Percentiles rank a stretch among this genome's conserved stretches.
These are phyloP conservation scores for Mycosarcoma maydis DNA, from an alignment of 1,284 basidiomycete genomes.

Conservation along the genomic window DNA sequence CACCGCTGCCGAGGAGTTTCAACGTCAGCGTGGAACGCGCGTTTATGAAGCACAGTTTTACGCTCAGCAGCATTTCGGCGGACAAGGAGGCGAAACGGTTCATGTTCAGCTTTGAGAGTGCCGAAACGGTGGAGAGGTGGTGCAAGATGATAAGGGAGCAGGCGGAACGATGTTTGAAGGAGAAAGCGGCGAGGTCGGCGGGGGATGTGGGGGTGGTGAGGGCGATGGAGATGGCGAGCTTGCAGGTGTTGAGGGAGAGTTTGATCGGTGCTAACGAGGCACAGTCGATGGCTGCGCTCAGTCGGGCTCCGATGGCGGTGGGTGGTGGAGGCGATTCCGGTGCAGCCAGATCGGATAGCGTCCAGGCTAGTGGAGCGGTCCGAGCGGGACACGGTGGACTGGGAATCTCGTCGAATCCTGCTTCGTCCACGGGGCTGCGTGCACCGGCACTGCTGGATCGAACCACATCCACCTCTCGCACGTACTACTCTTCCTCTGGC, in stretches of 20 bases:
- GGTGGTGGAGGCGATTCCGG: background rate
- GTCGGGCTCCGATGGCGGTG: slow-evolving; percentile 14
- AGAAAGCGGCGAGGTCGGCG: slow-evolving; percentile 1
- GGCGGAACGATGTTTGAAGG: slow-evolving; percentile 12
- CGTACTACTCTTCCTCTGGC: slow-evolving; percentile 47
- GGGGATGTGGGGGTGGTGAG: background rate
- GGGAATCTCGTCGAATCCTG: background rate
- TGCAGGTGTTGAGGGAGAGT: slow-evolving; percentile 54
- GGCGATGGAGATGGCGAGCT: slow-evolving; percentile 27
- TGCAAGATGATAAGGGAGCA: slow-evolving; percentile 6
- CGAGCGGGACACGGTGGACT: background rate
- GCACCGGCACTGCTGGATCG: slow-evolving; percentile 23
- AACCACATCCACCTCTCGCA: slow-evolving; percentile 37
- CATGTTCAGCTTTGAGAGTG: slow-evolving; percentile 56
- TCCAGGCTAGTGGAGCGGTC: no score
- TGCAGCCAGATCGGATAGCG: no score
- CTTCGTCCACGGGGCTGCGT: background rate
- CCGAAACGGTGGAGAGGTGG: slow-evolving; percentile 23
- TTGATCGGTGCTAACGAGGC: slow-evolving; percentile 28
- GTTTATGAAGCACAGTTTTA: slow-evolving; percentile 57
- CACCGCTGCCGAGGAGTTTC: slow-evolving; percentile 39
- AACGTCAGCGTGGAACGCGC: slow-evolving; percentile 53
- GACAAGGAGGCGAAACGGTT: slow-evolving; percentile 23
- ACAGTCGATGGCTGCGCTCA: background rate
- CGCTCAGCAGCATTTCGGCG: slow-evolving; percentile 23